Evolutionary conservation across 2,329 filamentous ascomycete genomes (phyloP).

Genomic region (Zarea fungicola): DNA sequence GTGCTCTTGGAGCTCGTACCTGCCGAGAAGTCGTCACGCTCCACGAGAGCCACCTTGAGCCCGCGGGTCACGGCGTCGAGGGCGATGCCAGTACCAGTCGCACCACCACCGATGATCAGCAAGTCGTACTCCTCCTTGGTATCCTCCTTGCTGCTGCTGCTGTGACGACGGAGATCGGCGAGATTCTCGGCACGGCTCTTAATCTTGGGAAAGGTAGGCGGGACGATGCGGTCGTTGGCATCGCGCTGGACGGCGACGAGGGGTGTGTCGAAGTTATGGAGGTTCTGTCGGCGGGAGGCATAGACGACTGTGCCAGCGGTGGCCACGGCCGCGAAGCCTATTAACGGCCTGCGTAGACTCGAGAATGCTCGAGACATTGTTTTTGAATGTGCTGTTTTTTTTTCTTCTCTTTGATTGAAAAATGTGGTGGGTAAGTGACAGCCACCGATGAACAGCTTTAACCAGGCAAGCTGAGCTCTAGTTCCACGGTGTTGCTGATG

Average conservation of each 20-base stretch:
- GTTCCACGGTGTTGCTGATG: not conserved
- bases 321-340: slow-evolving; percentile 26
- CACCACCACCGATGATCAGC: slow-evolving; percentile 72
- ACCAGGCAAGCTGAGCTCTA: not conserved
- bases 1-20: slow-evolving; percentile 85
- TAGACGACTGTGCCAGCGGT: slow-evolving; percentile 28
- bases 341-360: slow-evolving; percentile 30
- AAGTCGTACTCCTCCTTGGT: slow-evolving; percentile 64
- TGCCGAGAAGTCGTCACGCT: slow-evolving; percentile 76
- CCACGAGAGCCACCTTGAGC: slow-evolving; percentile 73
- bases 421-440: not conserved
- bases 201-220: slow-evolving; percentile 31
- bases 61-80: slow-evolving; percentile 76
- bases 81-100: slow-evolving; percentile 74
- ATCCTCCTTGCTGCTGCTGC: slow-evolving; percentile 27
- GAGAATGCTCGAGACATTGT: slow-evolving; percentile 32
- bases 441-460: not conserved
- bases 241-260: slow-evolving; percentile 32
- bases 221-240: slow-evolving; percentile 30
- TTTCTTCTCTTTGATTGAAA: no score
- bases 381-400: no score
- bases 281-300: slow-evolving; percentile 22
- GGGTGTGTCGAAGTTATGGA: slow-evolving; percentile 27
- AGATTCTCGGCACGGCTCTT: slow-evolving; percentile 34
- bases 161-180: slow-evolving; percentile 32